Evolutionary conservation across 2,329 filamentous ascomycete genomes (phyloP).

Genomic region (Trichoderma brevicompactum): DNA sequence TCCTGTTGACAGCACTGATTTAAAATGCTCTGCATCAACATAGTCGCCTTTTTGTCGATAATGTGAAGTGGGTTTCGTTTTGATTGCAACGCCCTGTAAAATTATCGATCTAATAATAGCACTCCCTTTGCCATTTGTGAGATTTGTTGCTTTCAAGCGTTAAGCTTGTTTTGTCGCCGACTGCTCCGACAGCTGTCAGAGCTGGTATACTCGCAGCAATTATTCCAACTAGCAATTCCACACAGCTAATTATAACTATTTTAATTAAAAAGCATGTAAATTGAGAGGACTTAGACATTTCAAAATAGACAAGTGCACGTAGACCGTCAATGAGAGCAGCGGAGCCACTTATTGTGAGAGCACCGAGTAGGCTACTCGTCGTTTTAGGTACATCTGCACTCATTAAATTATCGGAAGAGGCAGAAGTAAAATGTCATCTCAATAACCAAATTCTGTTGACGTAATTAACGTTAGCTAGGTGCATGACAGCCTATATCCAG

Average conservation of each 20-base stretch:
- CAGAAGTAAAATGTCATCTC: background rate
- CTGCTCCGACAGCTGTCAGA: background rate
- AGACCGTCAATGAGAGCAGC: background rate
- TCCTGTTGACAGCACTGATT: background rate
- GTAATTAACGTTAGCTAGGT: background rate
- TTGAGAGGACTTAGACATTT: background rate
- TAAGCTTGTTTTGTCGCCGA: background rate
- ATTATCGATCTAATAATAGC: background rate
- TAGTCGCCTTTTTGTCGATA: background rate
- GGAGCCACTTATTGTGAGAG: constrained; percentile 1
- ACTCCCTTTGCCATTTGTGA: background rate
- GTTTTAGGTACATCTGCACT: background rate
- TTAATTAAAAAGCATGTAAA: background rate
- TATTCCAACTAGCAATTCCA: background rate
- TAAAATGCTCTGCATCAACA: too few relatives aligned
- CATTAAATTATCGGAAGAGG: background rate
- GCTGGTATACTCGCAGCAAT: background rate
- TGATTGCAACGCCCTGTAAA: background rate
- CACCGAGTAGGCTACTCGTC: background rate
- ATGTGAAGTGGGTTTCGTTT: background rate
- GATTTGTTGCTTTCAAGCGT: too few relatives aligned
- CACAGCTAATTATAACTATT: background rate
- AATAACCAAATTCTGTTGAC: background rate
- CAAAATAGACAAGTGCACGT: background rate
- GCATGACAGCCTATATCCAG: background rate